phyloP scores from a whole-genome alignment of 2,329 filamentous ascomycete species.

The Penicillium brasilianum region DNA sequence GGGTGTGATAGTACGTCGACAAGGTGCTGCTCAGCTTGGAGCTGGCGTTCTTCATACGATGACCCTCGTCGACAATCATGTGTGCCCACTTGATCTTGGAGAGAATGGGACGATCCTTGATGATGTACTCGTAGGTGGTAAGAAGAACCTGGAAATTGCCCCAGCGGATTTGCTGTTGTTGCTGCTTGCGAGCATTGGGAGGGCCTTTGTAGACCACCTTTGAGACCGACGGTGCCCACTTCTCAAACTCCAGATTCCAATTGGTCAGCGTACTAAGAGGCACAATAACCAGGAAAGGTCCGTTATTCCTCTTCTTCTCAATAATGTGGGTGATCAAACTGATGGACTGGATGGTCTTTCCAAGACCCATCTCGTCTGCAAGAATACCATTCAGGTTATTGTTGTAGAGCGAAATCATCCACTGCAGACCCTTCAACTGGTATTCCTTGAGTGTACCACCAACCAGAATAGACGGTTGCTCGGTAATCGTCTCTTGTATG shows the following conservation, averaged over 20 bases:
- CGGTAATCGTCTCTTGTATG: conserved; percentile 86
- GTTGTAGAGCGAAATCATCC: conserved; percentile 99
- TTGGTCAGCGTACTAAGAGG: conserved; percentile 96
- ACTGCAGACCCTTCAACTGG: conserved; percentile 96
- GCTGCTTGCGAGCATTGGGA: conserved; percentile 82
- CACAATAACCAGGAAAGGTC: conserved; percentile 95
- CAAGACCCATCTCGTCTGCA: conserved; percentile 99
- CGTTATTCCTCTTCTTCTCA: conserved; percentile 88
- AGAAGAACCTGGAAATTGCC: conserved; percentile 95
- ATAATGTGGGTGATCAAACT: conserved; percentile 97
- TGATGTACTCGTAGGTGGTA: conserved; percentile 99
- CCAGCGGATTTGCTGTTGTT: conserved; percentile 92
- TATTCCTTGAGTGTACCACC: conserved; percentile 96
- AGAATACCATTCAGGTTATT: conserved; percentile 99
- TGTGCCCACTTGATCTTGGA: conserved; percentile 99
- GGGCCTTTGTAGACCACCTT: conserved; percentile 98
- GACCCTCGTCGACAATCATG: conserved; percentile 99
- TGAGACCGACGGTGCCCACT: conserved; percentile 88
- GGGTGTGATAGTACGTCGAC: conserved; percentile 90
- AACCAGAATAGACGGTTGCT: conserved; percentile 83
- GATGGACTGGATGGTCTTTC: conserved; percentile 99
- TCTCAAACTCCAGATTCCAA: conserved; percentile 98
- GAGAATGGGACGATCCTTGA: conserved; percentile 93
- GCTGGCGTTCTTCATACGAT: conserved; percentile 98
- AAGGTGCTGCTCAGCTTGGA: conserved; percentile 96